Evolutionary conservation across 257 asterid genomes (phyloP).

Genomic region (Eustoma russellianum): DNA sequence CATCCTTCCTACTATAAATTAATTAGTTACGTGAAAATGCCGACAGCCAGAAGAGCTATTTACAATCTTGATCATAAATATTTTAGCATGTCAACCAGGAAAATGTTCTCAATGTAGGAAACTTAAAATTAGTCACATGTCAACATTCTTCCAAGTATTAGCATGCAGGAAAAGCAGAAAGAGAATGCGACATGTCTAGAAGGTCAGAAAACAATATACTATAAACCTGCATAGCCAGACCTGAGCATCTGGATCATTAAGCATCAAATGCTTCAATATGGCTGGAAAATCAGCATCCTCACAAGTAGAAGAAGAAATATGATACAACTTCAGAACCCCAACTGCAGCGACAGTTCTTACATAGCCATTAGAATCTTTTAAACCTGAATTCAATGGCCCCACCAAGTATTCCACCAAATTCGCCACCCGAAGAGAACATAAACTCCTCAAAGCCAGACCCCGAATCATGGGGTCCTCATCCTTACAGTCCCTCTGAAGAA

Average conservation of each 20-base stretch:
- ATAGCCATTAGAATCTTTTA: conserved; percentile 82
- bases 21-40: too few species aligned
- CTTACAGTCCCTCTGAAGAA: conserved; percentile 95
- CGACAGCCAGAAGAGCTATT: too few species aligned
- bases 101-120: too few species aligned
- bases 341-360: conserved; percentile 86
- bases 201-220: neutral
- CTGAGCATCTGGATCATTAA: conserved; percentile 90
- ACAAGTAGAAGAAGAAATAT: conserved; percentile 76
- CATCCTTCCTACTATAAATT: too few species aligned
- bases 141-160: neutral
- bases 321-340: conserved; percentile 89
- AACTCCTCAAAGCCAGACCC: conserved; percentile 94
- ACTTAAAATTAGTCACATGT: too few species aligned
- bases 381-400: conserved; percentile 80
- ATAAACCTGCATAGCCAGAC: conserved; percentile 24
- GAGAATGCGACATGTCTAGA: neutral
- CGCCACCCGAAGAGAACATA: conserved; percentile 92
- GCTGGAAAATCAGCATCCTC: conserved; percentile 90
- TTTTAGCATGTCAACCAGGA: too few species aligned
- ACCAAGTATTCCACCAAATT: conserved; percentile 98
- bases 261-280: conserved; percentile 82
- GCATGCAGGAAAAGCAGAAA: neutral
- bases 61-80: too few species aligned
- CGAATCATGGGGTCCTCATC: conserved; percentile 99